Evolutionary conservation across 2,329 filamentous ascomycete genomes (phyloP), one percentile per base, ranked within the genome.

Genomic region (Sclerotinia minor): DNA sequence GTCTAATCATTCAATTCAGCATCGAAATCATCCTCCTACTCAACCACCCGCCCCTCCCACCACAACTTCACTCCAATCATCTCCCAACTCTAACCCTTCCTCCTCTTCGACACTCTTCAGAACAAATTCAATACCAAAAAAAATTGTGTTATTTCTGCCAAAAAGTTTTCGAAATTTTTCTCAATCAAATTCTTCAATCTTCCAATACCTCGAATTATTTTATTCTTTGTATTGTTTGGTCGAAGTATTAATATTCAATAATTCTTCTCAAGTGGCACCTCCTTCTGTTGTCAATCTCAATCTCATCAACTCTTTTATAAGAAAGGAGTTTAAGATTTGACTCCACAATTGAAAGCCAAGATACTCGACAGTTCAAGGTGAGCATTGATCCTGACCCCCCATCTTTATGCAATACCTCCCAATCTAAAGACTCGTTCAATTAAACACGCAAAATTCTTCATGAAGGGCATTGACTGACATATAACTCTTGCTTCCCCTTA

Each of bases 391-490:
- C 35, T 9, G 2, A 5, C 15, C 7, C 49, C 29, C 5, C 29
- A 38, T 41, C 49, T 64, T 53, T 64, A 64, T 53, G 45, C 60
- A 50, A 64, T 15, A 24, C 52, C 19, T 38, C 24, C 47, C 17
- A 41, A 26, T 52, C 47, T 24, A 24, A 11, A 29, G n/a, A 29
- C 32, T 5, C 38, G 45, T 44, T 44, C 50, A 53, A 55, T 57
- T 57, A 63, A 50, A 35, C 49, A 41, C n/a, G 38, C 50, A 41
- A 17, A 29, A 54, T 54, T 32, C 45, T 61, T 50, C 35, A 38
- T 50, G 38, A 55, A 54, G 59, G 65, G 50, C 55, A 67, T 67
- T 64, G 60, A 71, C 77, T 77, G 73, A 76, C 69, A 67, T 70
- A 69, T 67, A 69, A 47, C 72, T 73, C 75, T 75, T 75, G 52